Evolutionary conservation across 2,329 filamentous ascomycete species (phyloP).

Genomic region (Epichloe hybrida): DNA sequence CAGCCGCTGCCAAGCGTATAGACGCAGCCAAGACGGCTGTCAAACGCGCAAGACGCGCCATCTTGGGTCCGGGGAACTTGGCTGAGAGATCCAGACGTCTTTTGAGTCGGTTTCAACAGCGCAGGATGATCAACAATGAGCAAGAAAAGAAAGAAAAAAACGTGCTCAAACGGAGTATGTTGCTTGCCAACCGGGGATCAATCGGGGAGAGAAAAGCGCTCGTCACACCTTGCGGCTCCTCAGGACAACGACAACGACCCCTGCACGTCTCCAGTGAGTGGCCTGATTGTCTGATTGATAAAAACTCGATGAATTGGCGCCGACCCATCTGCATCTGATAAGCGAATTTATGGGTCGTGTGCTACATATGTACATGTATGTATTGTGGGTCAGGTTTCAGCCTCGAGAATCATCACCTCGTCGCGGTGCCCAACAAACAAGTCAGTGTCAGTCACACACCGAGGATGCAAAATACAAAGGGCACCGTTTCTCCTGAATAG

Average conservation of each 20-base stretch:
- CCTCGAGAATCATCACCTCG: no score
- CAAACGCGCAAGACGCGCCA: conserved; percentile 8
- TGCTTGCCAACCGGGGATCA: no score
- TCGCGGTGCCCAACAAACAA: no score
- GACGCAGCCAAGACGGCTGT: conserved; percentile 9
- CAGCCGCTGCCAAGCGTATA: conserved; percentile 14
- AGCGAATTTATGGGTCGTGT: neutral
- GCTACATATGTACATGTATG: no score
- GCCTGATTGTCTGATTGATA: conserved; percentile 4
- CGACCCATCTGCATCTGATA: conserved; percentile 4
- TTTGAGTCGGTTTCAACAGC: neutral
- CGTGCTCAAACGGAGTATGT: no score
- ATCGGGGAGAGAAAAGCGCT: no score
- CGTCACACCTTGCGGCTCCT: no score
- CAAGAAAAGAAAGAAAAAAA: neutral
- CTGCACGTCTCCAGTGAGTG: no score
- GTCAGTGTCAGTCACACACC: no score
- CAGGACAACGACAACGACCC: neutral
- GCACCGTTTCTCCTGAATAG: no score
- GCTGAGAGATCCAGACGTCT: neutral
- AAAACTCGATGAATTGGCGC: neutral
- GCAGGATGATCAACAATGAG: neutral
- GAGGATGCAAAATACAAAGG: no score
- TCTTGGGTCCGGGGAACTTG: conserved; percentile 1
- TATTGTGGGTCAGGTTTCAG: no score